phyloP scores from a whole-genome alignment of 805 yeast species.

The Priceomyces carsonii region DNA sequence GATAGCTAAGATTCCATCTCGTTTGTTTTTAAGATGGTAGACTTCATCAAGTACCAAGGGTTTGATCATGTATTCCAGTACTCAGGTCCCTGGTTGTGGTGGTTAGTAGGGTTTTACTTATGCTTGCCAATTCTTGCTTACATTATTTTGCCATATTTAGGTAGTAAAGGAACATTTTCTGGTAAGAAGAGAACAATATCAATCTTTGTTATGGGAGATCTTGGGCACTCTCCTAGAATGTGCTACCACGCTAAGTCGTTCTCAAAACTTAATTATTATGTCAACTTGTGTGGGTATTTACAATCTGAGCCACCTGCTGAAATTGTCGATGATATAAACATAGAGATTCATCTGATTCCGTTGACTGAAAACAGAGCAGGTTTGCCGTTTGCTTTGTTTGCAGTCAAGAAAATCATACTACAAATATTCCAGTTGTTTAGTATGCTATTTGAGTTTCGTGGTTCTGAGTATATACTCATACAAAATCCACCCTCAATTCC shows the following conservation, averaged over 20 bases:
- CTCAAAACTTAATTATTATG: slow-evolving; percentile 66
- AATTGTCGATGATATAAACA: slow-evolving; percentile 49
- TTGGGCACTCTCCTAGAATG: slow-evolving; percentile 96
- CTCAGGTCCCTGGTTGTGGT: slow-evolving; percentile 43
- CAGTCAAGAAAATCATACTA: slow-evolving; percentile 52
- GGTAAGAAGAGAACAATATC: slow-evolving; percentile 53
- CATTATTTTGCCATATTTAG: slow-evolving; percentile 37
- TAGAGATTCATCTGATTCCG: slow-evolving; percentile 51
- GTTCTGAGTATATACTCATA: slow-evolving; percentile 67
- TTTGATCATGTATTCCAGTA: slow-evolving; percentile 21
- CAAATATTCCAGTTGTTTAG: slow-evolving; percentile 53
- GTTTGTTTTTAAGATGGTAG: slow-evolving; percentile 3
- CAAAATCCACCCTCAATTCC: slow-evolving; percentile 97
- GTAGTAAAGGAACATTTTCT: slow-evolving; percentile 19
- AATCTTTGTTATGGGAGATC: slow-evolving; percentile 85
- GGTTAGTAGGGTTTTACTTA: slow-evolving; percentile 47
- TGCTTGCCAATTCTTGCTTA: slow-evolving; percentile 46
- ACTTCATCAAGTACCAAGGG: slow-evolving; percentile 16
- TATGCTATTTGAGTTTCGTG: slow-evolving; percentile 55
- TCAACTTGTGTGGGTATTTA: slow-evolving; percentile 82
- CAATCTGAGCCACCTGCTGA: slow-evolving; percentile 56
- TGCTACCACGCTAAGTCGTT: slow-evolving; percentile 84
- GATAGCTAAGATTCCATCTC: no score
- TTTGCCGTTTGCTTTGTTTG: slow-evolving; percentile 61
- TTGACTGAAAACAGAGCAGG: slow-evolving; percentile 35